phyloP scores from a whole-genome alignment of 331 rosid species.

The Malus hybrid region DNA sequence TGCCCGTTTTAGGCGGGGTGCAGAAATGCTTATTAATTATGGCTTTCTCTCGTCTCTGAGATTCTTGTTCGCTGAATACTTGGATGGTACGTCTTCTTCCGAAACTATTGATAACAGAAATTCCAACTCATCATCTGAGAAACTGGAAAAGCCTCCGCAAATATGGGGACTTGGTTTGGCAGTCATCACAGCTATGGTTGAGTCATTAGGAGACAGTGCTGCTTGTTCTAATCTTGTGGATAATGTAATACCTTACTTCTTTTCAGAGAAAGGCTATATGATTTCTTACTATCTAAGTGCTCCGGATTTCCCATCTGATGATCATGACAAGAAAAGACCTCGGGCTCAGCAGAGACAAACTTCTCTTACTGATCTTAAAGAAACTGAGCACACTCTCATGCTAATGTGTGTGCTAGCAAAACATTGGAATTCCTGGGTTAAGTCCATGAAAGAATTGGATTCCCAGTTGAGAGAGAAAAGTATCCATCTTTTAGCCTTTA shows the following conservation, averaged over 20 bases:
- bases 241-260: slow-evolving; percentile 63
- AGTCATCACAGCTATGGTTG: slow-evolving; percentile 80
- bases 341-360: slow-evolving; percentile 51
- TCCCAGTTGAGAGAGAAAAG: slow-evolving; percentile 78
- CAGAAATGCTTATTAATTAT: slow-evolving; percentile 68
- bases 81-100: slow-evolving; percentile 32
- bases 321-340: slow-evolving; percentile 73
- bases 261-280: slow-evolving; percentile 61
- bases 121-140: slow-evolving; percentile 28
- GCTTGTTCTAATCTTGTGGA: slow-evolving; percentile 63
- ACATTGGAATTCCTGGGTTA: slow-evolving; percentile 78
- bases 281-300: slow-evolving; percentile 67
- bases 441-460: slow-evolving; percentile 65
- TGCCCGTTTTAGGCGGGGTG: slow-evolving; percentile 78
- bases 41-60: slow-evolving; percentile 73
- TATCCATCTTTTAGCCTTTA: slow-evolving; percentile 86
- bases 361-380: slow-evolving; percentile 62
- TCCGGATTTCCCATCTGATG: slow-evolving; percentile 63
- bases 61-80: slow-evolving; percentile 47
- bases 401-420: slow-evolving; percentile 81
- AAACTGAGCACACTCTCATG: slow-evolving; percentile 76
- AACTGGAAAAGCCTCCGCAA: slow-evolving; percentile 46
- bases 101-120: slow-evolving; percentile 24
- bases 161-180: slow-evolving; percentile 94
- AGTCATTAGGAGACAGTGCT: slow-evolving; percentile 77